These are phyloP conservation scores for Boletus bicolor DNA, from an alignment of 768 basidiomycete genomes.

Conservation along the genomic window DNA sequence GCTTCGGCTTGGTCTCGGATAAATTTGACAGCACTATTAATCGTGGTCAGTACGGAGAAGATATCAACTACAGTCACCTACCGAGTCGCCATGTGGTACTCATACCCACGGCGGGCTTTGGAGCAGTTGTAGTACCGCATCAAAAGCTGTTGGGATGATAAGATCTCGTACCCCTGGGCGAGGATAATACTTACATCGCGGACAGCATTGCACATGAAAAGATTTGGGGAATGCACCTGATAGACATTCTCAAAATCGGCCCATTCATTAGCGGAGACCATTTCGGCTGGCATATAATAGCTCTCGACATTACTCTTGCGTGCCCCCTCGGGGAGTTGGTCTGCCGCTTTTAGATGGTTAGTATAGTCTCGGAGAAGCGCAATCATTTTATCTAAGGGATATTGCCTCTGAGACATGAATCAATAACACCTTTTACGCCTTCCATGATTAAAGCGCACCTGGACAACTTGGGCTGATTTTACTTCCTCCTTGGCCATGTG, in stretches of 20 bases:
- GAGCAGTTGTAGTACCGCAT: slow-evolving; percentile 87
- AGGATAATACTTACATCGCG: slow-evolving; percentile 61
- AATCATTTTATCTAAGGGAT: slow-evolving; percentile 48
- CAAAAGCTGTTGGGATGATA: slow-evolving; percentile 55
- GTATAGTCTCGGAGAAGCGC: slow-evolving; percentile 60
- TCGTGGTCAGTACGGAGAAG: slow-evolving; percentile 6
- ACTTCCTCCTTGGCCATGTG: slow-evolving; percentile 15
- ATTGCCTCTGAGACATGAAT: slow-evolving; percentile 21
- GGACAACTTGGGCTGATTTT: slow-evolving; percentile 2
- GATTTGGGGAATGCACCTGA: slow-evolving; percentile 82
- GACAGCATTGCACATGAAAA: slow-evolving; percentile 71
- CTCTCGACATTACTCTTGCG: slow-evolving; percentile 38
- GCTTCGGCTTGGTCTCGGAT: slow-evolving; percentile 78
- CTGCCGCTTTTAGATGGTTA: slow-evolving; percentile 47
- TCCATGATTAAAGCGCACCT: slow-evolving; percentile 13
- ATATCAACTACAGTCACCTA: slow-evolving; percentile 33
- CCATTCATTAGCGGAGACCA: slow-evolving; percentile 68
- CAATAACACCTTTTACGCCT: background rate
- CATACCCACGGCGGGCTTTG: slow-evolving; percentile 68
- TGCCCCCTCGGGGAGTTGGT: slow-evolving; percentile 32
- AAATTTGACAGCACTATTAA: slow-evolving; percentile 72
- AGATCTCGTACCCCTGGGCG: background rate
- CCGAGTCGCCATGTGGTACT: slow-evolving; percentile 88
- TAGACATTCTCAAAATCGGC: slow-evolving; percentile 87
- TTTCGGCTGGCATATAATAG: slow-evolving; percentile 67